Evolutionary conservation across 2,329 filamentous ascomycete species (phyloP).

Genomic region (Cercospora zeina): DNA sequence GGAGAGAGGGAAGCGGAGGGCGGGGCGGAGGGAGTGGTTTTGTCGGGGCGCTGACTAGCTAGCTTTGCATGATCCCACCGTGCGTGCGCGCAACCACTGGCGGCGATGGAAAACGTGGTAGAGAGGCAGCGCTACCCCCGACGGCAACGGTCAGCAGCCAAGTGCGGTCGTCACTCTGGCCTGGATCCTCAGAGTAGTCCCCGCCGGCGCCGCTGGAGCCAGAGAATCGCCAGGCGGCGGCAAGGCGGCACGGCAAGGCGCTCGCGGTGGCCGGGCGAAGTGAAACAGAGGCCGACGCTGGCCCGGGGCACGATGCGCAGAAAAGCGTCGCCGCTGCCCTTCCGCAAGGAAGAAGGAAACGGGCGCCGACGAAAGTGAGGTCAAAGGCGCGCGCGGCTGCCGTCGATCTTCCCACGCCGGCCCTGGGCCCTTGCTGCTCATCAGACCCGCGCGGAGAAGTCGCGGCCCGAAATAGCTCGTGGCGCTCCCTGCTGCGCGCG

Average conservation of each 20-base stretch:
- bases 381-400: background rate
- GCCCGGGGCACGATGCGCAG: slow-evolving; percentile 1
- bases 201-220: slow-evolving; percentile 9
- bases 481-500: background rate
- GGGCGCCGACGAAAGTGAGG: slow-evolving; percentile 5
- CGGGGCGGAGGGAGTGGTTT: slow-evolving; percentile 7
- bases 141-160: slow-evolving; percentile 8
- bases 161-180: slow-evolving; percentile 14
- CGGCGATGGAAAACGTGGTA: slow-evolving; percentile 18
- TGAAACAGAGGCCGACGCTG: slow-evolving; percentile 11
- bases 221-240: slow-evolving; percentile 14
- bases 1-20: slow-evolving; percentile 7
- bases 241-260: background rate
- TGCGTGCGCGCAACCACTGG: slow-evolving; percentile 5
- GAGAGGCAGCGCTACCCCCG: slow-evolving; percentile 16
- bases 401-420: slow-evolving; percentile 8
- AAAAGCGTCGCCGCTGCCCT: background rate
- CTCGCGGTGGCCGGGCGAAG: slow-evolving; percentile 5
- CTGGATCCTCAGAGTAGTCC: slow-evolving; percentile 6
- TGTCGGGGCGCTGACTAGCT: slow-evolving; percentile 17
- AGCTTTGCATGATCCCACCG: slow-evolving; percentile 16
- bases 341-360: background rate
- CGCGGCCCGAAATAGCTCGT: slow-evolving; percentile 4
- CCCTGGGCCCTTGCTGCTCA: background rate
- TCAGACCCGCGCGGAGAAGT: slow-evolving; percentile 9